Evolutionary conservation across 148 eudicot species (phyloP).

Genomic region (Heliosperma pusillum): DNA sequence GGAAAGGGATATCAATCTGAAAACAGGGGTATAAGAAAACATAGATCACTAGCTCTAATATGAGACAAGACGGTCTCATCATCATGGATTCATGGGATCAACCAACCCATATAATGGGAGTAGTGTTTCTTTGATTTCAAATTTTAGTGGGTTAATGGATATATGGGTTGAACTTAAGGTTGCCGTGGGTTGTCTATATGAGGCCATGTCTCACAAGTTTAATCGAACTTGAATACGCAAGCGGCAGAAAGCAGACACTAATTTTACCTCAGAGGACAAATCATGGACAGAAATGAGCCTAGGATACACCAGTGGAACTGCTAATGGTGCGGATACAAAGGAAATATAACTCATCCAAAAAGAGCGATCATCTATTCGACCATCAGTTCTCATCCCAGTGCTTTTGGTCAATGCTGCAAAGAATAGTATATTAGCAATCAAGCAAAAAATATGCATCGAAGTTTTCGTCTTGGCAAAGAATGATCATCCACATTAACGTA

Average conservation of each 20-base stretch:
- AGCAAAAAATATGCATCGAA: not conserved
- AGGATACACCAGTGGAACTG: slow-evolving; percentile 83
- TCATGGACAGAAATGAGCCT: slow-evolving; percentile 81
- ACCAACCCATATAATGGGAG: not conserved
- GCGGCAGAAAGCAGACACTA: not conserved
- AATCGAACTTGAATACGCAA: not conserved
- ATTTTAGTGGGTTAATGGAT: not conserved
- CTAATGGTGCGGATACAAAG: slow-evolving; percentile 64
- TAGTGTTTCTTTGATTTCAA: not conserved
- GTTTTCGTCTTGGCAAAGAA: not conserved
- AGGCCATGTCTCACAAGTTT: not conserved
- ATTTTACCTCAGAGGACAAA: slow-evolving; percentile 57
- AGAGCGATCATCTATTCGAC: slow-evolving; percentile 83
- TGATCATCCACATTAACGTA: not conserved
- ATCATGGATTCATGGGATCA: no score
- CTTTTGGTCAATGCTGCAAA: slow-evolving; percentile 76
- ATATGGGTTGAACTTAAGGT: not conserved
- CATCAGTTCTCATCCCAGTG: slow-evolving; percentile 70
- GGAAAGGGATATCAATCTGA: not conserved
- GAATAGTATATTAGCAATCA: not conserved
- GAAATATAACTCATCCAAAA: slow-evolving; percentile 83
- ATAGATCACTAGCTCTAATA: not conserved
- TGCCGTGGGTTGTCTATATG: not conserved
- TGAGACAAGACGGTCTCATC: not conserved
- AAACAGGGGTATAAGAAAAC: not conserved